Percentiles rank a stretch among this genome's conserved stretches.
phyloP scores from a whole-genome alignment of 805 yeast species.

The Candida yuanshanica region DNA sequence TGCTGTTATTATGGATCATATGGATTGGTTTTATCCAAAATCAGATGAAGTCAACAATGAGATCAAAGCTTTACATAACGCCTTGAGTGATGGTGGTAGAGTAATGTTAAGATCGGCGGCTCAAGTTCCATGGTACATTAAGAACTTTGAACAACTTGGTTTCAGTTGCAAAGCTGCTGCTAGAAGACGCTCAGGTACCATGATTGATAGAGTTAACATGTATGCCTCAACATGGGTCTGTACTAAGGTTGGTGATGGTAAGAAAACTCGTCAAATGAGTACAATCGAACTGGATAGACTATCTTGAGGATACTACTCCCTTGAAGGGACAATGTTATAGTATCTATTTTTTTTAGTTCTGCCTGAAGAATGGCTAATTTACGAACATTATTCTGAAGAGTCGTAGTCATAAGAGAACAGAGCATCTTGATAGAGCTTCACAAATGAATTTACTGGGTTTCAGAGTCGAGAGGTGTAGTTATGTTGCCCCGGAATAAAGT shows the following conservation, averaged over 20 bases:
- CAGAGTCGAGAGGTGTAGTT: no score
- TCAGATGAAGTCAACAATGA: conserved; percentile 62
- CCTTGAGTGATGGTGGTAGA: conserved; percentile 63
- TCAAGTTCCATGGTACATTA: conserved; percentile 70
- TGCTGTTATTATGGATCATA: conserved; percentile 84
- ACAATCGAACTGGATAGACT: conserved; percentile 15
- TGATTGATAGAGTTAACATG: conserved; percentile 81
- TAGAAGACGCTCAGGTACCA: conserved; percentile 52
- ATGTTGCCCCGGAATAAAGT: no score
- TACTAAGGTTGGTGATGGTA: conserved; percentile 36
- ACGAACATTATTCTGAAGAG: no score
- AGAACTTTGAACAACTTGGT: conserved; percentile 60
- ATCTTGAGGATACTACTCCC: neutral
- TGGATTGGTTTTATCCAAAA: conserved; percentile 82
- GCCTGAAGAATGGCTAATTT: no score
- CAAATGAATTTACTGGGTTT: no score
- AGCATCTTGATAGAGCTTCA: no score
- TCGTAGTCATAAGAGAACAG: no score
- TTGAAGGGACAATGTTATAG: neutral
- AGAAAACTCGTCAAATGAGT: conserved; percentile 24
- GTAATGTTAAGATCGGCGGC: conserved; percentile 76
- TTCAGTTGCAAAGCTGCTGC: conserved; percentile 67
- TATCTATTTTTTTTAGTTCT: neutral
- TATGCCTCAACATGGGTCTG: conserved; percentile 88
- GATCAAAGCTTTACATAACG: conserved; percentile 55